Conservation (phyloP, 768 basidiomycete species). For the Boletus barrowsii region DNA sequence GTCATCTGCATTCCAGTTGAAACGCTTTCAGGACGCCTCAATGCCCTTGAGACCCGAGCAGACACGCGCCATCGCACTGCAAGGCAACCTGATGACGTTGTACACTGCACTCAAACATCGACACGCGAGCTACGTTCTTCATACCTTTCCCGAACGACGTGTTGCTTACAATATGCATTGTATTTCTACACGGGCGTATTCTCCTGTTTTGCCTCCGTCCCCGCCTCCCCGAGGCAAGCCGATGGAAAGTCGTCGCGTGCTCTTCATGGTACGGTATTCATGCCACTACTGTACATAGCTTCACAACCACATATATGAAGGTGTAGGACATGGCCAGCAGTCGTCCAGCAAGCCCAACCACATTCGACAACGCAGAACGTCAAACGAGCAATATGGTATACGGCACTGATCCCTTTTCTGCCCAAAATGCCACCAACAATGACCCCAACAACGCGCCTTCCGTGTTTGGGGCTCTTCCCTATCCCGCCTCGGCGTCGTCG, state of each 20-base stretch:
- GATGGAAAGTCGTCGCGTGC: no score
- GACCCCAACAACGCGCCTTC: slow-evolving; percentile 38
- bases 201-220: neutral
- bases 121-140: neutral
- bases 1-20: neutral
- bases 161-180: neutral
- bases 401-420: slow-evolving; percentile 28
- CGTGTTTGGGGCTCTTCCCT: slow-evolving; percentile 63
- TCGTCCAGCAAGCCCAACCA: neutral
- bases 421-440: slow-evolving; percentile 21
- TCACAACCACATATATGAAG: slow-evolving; percentile 12
- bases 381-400: slow-evolving; percentile 17
- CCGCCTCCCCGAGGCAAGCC: neutral
- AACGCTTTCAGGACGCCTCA: neutral
- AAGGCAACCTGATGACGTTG: neutral
- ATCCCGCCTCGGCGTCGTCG: slow-evolving; percentile 34
- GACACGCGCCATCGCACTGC: neutral
- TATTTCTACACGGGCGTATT: neutral
- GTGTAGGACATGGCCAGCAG: neutral
- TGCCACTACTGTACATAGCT: slow-evolving; percentile 16
- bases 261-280: slow-evolving; percentile 1
- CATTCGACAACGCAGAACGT: neutral
- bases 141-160: neutral
- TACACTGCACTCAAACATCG: slow-evolving; percentile 2
- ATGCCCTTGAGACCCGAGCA: slow-evolving; percentile 8